Conservation (phyloP, 345 rosid genomes). For the Acer saccharum region DNA sequence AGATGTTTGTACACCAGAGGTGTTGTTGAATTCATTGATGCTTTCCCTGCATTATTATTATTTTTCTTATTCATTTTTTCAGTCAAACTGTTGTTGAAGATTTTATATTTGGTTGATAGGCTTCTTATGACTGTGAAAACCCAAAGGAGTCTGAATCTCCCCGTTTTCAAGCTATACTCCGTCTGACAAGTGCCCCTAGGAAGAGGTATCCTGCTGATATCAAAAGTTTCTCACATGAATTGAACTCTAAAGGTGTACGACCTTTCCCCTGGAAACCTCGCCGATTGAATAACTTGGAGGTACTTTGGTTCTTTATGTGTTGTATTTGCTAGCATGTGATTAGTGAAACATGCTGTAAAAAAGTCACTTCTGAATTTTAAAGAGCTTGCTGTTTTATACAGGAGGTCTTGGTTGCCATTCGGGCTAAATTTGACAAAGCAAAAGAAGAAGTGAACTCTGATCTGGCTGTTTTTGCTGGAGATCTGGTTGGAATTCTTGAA, state of each 20-base stretch:
- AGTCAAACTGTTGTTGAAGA: slow-evolving; percentile 22
- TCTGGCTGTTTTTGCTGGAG: slow-evolving; percentile 95
- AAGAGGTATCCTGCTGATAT: slow-evolving; percentile 96
- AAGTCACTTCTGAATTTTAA: slow-evolving; percentile 20
- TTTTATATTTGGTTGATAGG: slow-evolving; percentile 43
- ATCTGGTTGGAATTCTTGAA: slow-evolving; percentile 94
- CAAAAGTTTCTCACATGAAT: slow-evolving; percentile 99
- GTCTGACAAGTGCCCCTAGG: slow-evolving; percentile 92
- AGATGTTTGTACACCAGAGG: slow-evolving; percentile 93
- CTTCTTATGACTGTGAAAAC: slow-evolving; percentile 69
- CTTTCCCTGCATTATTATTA: slow-evolving; percentile 23
- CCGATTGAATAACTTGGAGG: slow-evolving; percentile 88
- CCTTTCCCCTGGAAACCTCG: slow-evolving; percentile 98
- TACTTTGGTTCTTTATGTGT: slow-evolving; percentile 28
- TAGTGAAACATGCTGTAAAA: slow-evolving; percentile 10
- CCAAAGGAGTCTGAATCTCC: slow-evolving; percentile 99
- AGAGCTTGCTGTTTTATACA: slow-evolving; percentile 34
- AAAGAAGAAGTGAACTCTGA: slow-evolving; percentile 99
- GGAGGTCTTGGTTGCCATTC: slow-evolving; percentile 85
- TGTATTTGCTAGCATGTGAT: slow-evolving; percentile 9
- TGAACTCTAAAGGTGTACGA: slow-evolving; percentile 96
- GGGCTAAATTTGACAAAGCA: slow-evolving; percentile 93
- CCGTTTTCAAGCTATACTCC: slow-evolving; percentile 95
- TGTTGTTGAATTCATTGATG: slow-evolving; percentile 31
- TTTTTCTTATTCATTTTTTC: slow-evolving; percentile 19